Conservation (phyloP, 345 rosid species). For the Tarenaya hassleriana region DNA sequence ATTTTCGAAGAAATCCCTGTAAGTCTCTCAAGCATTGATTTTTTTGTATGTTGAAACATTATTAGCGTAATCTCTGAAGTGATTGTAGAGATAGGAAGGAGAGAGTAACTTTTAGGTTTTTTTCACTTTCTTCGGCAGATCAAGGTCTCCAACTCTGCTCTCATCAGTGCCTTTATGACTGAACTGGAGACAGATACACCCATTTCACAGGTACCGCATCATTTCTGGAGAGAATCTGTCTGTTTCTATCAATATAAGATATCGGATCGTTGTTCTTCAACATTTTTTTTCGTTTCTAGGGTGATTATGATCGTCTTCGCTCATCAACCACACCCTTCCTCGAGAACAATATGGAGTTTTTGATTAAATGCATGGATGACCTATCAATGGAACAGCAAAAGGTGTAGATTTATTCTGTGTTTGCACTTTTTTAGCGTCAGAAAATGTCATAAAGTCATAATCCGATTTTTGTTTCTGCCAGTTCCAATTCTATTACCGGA, state of each 20-base stretch:
- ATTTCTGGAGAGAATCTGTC: neutral
- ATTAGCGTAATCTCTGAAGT: neutral
- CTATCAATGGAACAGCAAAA: slow-evolving; percentile 84
- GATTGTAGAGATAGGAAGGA: too few relatives aligned
- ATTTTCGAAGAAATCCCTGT: slow-evolving; percentile 99
- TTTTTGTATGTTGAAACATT: neutral
- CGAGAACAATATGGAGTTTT: slow-evolving; percentile 90
- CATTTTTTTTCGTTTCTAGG: slow-evolving; percentile 29
- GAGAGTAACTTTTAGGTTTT: too few relatives aligned
- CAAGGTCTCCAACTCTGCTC: slow-evolving; percentile 97
- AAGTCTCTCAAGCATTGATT: slow-evolving; percentile 32
- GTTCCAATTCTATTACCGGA: slow-evolving; percentile 87
- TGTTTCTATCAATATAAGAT: neutral
- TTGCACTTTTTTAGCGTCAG: neutral
- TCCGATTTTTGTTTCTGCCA: slow-evolving; percentile 23
- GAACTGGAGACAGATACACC: slow-evolving; percentile 87
- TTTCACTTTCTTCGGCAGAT: slow-evolving; percentile 42
- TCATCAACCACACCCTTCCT: slow-evolving; percentile 73
- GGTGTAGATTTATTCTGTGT: slow-evolving; percentile 37
- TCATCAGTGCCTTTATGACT: slow-evolving; percentile 95
- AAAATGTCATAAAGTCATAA: slow-evolving; percentile 1
- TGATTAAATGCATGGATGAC: slow-evolving; percentile 99
- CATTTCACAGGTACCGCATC: slow-evolving; percentile 61
- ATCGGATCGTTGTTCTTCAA: neutral
- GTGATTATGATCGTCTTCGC: slow-evolving; percentile 89